A percentile compares a stretch with the other conserved stretches of the same genome.
These are phyloP conservation scores for Pythium folliculosum DNA, from an alignment of 352 stramenopile genomes.

Conservation along the genomic window DNA sequence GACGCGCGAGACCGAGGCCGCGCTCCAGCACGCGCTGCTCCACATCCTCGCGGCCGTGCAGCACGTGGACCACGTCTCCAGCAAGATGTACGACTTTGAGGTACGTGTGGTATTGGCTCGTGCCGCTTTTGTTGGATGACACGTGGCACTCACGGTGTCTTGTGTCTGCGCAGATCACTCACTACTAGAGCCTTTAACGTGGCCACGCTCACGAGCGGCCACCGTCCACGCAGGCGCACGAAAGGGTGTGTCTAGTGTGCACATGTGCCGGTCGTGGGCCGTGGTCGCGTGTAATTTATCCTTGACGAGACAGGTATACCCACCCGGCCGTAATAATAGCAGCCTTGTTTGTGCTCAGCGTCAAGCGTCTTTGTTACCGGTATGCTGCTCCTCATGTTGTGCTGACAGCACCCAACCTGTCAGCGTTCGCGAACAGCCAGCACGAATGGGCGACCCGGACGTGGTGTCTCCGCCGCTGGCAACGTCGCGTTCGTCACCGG, in stretches of 20 bases:
- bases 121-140: no score
- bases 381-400: no score
- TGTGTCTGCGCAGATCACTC: not conserved
- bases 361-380: not conserved
- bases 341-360: not conserved
- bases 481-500: conserved; percentile 5
- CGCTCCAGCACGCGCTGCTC: conserved; percentile 68
- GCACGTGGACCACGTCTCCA: conserved; percentile 77
- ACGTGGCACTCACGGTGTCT: not conserved
- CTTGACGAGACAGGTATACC: not conserved
- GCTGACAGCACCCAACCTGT: no score
- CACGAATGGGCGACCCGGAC: not conserved
- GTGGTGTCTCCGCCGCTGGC: conserved; percentile 11
- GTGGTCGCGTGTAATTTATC: not conserved
- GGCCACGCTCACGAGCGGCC: not conserved
- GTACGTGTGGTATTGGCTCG: conserved; percentile 19
- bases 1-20: conserved; percentile 57
- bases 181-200: not conserved
- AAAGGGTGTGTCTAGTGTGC: not conserved
- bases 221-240: no score
- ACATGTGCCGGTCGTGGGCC: not conserved
- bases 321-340: not conserved
- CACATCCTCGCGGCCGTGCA: conserved; percentile 79
- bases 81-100: conserved; percentile 87
- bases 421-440: not conserved